Base-by-base conservation (phyloP, 2,329 filamentous ascomycete genomes). In the Ceratocystis harringtonii region DNA sequence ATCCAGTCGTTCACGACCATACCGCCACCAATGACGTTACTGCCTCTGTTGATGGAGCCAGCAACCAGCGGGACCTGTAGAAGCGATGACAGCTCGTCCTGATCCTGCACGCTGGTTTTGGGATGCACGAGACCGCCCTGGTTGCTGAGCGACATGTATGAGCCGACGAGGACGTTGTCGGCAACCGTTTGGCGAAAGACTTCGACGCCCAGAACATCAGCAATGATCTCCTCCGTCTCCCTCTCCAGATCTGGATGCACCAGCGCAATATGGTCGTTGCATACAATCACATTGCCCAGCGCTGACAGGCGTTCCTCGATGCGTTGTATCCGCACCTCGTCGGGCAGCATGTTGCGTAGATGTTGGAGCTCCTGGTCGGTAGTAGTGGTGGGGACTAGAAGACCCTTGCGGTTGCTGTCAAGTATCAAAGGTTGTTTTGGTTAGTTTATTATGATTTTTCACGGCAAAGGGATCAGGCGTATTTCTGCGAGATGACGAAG, bases 281-380 rank as follows among this genome's bases (percentile, higher is more conserved):
- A 85, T 72, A 91, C 95, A 73, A 99, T 96, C 69, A 97, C 94
- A 74, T 99, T 99, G 68, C 94, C 94, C 30, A 99, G 84, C 3
- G 94, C 94, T 19, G 91, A 96, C 69, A 99, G 82, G 52, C 94
- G 86, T 81, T 99, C 94, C 80, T 99, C 94, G 79, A 99, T 96
- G 70, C 94, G 86, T 79, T 96, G 92, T 73, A 99, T 95, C 78
- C 92, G 91, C 69, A 99, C 89, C 67, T 80, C 78, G 75, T 97
- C 92, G 48, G 94, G 94, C 70, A 99, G 85, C 67, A 88, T 91
- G 77, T 99, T 97, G 72, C 94, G 88, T 72, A 99, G 82, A 77
- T 99, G 94, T 78, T 96, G 92, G 69, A 99, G 83, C 80, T 99
- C 94, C 80, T 99, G 94, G 78, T 99, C 94, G 71, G 92, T 95